phyloP scores from a whole-genome alignment of 179 eudicot species.

The Nepenthes alata region DNA sequence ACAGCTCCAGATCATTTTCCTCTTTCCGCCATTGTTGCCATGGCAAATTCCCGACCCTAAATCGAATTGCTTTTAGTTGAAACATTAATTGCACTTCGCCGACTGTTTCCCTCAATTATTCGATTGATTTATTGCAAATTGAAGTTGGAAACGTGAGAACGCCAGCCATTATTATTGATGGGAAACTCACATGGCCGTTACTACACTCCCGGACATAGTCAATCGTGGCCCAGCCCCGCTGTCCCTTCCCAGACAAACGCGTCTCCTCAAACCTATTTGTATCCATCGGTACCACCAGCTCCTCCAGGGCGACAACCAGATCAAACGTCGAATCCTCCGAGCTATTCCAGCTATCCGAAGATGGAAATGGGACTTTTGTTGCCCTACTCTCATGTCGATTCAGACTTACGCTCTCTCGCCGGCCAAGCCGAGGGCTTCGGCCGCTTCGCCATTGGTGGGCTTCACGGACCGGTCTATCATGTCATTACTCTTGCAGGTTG shows the following conservation, averaged over 20 bases:
- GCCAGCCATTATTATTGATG: constrained; percentile 10
- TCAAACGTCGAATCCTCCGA: neutral
- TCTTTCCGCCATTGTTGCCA: no score
- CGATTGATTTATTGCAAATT: no score
- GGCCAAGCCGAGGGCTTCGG: constrained; percentile 86
- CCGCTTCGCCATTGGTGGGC: constrained; percentile 59
- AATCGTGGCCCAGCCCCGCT: constrained; percentile 9
- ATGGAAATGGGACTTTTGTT: constrained; percentile 16
- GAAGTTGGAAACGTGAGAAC: neutral
- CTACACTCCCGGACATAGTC: constrained; percentile 5
- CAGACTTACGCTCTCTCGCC: constrained; percentile 46
- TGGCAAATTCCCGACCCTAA: no score
- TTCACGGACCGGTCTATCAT: constrained; percentile 40
- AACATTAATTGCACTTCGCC: no score
- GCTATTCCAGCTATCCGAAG: no score
- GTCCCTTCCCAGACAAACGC: constrained; percentile 9
- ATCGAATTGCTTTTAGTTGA: no score
- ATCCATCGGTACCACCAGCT: constrained; percentile 11
- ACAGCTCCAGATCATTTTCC: no score
- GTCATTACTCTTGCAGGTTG: constrained; percentile 60
- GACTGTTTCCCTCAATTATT: no score
- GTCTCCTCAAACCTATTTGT: constrained; percentile 12
- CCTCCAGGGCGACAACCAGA: neutral
- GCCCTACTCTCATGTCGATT: constrained; percentile 57
- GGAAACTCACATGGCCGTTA: constrained; percentile 23